Evolutionary conservation across 257 asterid species (phyloP).

Genomic region (Petrea volubilis): DNA sequence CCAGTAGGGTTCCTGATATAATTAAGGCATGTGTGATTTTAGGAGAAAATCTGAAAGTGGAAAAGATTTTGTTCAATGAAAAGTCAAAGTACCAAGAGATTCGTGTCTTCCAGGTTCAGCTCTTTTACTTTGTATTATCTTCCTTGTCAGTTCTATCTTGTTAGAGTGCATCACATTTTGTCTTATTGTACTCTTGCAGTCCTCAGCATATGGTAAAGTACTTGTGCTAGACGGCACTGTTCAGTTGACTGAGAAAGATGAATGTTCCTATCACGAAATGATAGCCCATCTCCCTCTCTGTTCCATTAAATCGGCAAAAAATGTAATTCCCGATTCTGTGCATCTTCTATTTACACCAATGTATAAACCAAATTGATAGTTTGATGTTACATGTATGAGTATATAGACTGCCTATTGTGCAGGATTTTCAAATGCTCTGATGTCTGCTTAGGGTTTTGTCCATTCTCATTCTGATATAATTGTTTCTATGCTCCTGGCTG

Average conservation of each 20-base stretch:
- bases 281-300: slow-evolving; percentile 96
- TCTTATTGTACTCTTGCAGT: slow-evolving; percentile 45
- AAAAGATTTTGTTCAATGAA: slow-evolving; percentile 71
- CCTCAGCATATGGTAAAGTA: slow-evolving; percentile 80
- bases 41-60: slow-evolving; percentile 95
- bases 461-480: neutral
- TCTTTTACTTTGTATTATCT: slow-evolving; percentile 19
- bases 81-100: slow-evolving; percentile 89
- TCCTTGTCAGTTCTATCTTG: neutral
- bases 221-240: slow-evolving; percentile 96
- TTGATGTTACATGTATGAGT: neutral
- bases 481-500: neutral
- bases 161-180: neutral
- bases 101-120: slow-evolving; percentile 85
- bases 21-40: slow-evolving; percentile 3
- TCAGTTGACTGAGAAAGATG: slow-evolving; percentile 99
- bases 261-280: slow-evolving; percentile 99
- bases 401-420: neutral
- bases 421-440: neutral
- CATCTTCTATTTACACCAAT: neutral
- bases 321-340: slow-evolving; percentile 51
- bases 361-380: neutral
- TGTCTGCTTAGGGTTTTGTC: neutral
- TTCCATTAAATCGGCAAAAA: slow-evolving; percentile 78
- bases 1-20: neutral